phyloP scores from a whole-genome alignment of 1,284 basidiomycete species.

The Cryptococcus sp. region DNA sequence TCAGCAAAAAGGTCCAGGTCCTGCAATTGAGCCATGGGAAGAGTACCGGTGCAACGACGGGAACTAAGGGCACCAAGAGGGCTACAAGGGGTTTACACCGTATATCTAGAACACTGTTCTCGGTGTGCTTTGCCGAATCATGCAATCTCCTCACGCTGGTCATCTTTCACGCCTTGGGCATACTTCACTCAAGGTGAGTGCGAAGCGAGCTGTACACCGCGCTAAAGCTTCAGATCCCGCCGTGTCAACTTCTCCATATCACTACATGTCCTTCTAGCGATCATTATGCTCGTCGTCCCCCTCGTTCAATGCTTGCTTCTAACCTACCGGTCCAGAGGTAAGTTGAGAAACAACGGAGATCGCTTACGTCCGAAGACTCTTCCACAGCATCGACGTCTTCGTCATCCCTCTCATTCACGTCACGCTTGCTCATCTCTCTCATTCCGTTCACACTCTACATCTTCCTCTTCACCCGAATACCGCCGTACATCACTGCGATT shows the following conservation, averaged over 20 bases:
- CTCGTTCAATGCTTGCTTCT: constrained; percentile 51
- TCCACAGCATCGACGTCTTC: constrained; percentile 18
- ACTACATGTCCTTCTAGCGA: constrained; percentile 45
- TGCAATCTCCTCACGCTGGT: constrained; percentile 51
- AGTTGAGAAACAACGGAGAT: not conserved
- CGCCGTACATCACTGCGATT: constrained; percentile 47
- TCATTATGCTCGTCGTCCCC: constrained; percentile 50
- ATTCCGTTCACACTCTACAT: constrained; percentile 51
- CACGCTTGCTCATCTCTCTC: constrained; percentile 45
- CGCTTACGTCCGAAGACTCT: constrained; percentile 15
- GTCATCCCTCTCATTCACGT: constrained; percentile 30
- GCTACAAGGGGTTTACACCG: constrained; percentile 44
- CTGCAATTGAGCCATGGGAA: constrained; percentile 35
- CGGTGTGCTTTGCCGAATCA: constrained; percentile 50
- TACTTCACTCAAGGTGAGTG: constrained; percentile 44
- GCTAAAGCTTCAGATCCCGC: constrained; percentile 30
- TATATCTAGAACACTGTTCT: constrained; percentile 46
- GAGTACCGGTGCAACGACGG: constrained; percentile 3
- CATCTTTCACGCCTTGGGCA: constrained; percentile 43
- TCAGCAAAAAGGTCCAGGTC: constrained; percentile 22
- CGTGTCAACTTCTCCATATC: constrained; percentile 52
- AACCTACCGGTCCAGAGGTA: constrained; percentile 50
- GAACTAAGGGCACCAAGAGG: constrained; percentile 31
- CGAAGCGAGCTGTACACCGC: not conserved
- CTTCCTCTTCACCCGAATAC: constrained; percentile 52